These are phyloP conservation scores for Ottelia alismoides DNA, from an alignment of 106 monocot genomes.

Conservation along the genomic window DNA sequence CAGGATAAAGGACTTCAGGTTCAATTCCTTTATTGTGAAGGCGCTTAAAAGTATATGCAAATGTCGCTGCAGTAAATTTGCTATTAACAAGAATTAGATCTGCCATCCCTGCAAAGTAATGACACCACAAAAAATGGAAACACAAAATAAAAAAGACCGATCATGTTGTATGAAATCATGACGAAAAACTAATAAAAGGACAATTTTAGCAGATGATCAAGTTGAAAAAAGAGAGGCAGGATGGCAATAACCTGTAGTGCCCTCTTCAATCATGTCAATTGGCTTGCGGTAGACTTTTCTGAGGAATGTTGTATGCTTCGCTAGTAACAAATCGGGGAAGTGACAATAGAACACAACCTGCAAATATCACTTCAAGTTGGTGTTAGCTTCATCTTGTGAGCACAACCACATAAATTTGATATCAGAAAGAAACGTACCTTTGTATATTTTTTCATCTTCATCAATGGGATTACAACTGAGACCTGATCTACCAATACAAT, in stretches of 20 bases:
- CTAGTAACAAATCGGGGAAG: constrained; percentile 93
- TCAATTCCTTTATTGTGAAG: constrained; percentile 53
- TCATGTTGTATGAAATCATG: too few relatives aligned
- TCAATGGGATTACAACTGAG: constrained; percentile 67
- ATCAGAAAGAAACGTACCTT: constrained; percentile 35
- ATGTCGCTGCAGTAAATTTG: constrained; percentile 76
- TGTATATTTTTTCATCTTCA: constrained; percentile 43
- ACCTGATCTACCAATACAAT: constrained; percentile 79
- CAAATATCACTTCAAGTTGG: background rate
- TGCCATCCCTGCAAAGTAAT: constrained; percentile 55
- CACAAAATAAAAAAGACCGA: too few relatives aligned
- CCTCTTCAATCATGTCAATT: constrained; percentile 89
- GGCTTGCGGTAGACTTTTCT: constrained; percentile 75
- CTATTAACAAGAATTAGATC: constrained; percentile 93
- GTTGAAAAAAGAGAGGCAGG: constrained; percentile 1
- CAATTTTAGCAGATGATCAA: too few relatives aligned
- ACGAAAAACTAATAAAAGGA: too few relatives aligned
- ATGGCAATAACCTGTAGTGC: constrained; percentile 53
- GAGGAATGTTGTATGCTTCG: constrained; percentile 65
- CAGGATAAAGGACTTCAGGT: constrained; percentile 78
- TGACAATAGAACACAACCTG: constrained; percentile 95
- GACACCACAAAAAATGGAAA: background rate
- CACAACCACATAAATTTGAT: background rate
- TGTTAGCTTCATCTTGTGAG: background rate
- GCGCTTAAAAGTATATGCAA: constrained; percentile 57